These are phyloP conservation scores for Oryza meyeriana DNA, from an alignment of 176 grass and related monocot genomes.

Conservation along the genomic window DNA sequence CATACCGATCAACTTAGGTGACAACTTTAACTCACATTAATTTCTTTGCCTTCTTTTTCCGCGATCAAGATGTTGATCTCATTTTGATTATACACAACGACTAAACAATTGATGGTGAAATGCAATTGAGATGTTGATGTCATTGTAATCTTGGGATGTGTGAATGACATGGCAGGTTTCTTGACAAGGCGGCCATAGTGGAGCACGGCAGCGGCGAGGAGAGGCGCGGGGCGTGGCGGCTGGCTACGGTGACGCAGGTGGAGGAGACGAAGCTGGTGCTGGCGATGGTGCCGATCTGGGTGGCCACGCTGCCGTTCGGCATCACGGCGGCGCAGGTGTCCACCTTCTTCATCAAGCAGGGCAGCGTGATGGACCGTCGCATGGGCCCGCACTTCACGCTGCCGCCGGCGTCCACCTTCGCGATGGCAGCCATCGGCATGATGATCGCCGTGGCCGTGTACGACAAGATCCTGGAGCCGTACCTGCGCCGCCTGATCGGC, in stretches of 20 bases:
- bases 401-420: slow-evolving; percentile 63
- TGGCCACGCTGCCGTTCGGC: slow-evolving; percentile 66
- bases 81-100: too few relatives aligned
- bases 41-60: neutral
- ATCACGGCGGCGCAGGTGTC: slow-evolving; percentile 48
- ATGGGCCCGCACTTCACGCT: slow-evolving; percentile 50
- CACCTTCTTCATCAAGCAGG: slow-evolving; percentile 96
- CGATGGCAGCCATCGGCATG: slow-evolving; percentile 56
- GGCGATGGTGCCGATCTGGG: slow-evolving; percentile 74
- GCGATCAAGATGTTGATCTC: too few relatives aligned
- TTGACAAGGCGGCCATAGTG: slow-evolving; percentile 82
- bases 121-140: neutral
- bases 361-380: slow-evolving; percentile 60
- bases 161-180: slow-evolving; percentile 37
- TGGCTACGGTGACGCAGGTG: slow-evolving; percentile 85
- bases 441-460: slow-evolving; percentile 47
- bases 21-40: neutral
- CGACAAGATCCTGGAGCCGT: slow-evolving; percentile 66
- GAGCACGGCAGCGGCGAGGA: slow-evolving; percentile 45
- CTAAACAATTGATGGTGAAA: neutral
- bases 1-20: slow-evolving; percentile 58
- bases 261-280: slow-evolving; percentile 89
- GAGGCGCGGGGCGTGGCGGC: slow-evolving; percentile 39
- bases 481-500: slow-evolving; percentile 47
- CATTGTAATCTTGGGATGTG: neutral